These are phyloP conservation scores for Papiliotrema terrestris DNA, from an alignment of 1,284 basidiomycete genomes.

Conservation along the genomic window DNA sequence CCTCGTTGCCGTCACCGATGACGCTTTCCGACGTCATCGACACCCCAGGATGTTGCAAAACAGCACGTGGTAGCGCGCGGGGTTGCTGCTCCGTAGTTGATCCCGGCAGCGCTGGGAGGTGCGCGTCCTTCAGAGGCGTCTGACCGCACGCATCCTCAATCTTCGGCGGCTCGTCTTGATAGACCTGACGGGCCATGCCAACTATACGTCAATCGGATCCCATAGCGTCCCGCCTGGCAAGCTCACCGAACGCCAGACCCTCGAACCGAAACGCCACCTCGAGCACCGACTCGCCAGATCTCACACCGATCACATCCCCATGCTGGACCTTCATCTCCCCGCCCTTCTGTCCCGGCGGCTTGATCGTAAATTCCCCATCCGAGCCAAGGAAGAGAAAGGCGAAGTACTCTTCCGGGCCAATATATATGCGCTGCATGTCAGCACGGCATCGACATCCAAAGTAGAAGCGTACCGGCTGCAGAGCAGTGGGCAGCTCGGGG, in stretches of 20 bases:
- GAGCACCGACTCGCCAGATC: constrained; percentile 21
- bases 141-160: not conserved
- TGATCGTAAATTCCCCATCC: constrained; percentile 1
- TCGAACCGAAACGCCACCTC: constrained; percentile 30
- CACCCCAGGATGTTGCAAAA: too few species aligned
- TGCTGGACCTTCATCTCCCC: constrained; percentile 32
- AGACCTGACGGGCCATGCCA: constrained; percentile 9
- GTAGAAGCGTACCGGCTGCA: constrained; percentile 26
- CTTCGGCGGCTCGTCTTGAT: not conserved
- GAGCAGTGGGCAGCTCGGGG: constrained; percentile 11
- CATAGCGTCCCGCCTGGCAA: not conserved
- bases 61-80: not conserved
- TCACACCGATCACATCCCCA: constrained; percentile 37
- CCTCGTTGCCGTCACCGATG: too few species aligned
- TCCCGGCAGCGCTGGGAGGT: constrained; percentile 1
- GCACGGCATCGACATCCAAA: too few species aligned
- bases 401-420: constrained; percentile 11
- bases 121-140: not conserved
- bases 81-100: not conserved
- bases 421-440: constrained; percentile 8
- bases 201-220: not conserved
- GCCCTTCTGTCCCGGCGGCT: not conserved
- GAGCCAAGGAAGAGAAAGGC: constrained; percentile 19
- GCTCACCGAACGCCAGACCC: constrained; percentile 37
- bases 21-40: too few species aligned